Conservation (phyloP, 805 yeast genomes). For the Hanseniaspora jakobsenii region DNA sequence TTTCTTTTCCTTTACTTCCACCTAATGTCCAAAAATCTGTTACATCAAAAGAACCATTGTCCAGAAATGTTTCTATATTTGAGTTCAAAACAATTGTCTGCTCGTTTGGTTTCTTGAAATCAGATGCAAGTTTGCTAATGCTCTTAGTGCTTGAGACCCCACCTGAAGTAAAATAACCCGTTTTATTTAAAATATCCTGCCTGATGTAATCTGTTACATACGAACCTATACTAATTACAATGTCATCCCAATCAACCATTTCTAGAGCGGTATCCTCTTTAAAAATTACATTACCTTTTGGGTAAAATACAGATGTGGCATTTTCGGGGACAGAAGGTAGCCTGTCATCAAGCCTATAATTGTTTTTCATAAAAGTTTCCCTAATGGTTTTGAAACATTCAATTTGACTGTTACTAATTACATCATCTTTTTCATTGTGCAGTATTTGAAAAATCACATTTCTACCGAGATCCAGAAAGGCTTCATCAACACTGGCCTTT, state of each 20-base stretch:
- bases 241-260: conserved; percentile 68
- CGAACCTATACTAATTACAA: conserved; percentile 56
- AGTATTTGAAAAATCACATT: conserved; percentile 34
- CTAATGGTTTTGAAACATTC: conserved; percentile 15
- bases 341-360: conserved; percentile 20
- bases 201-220: conserved; percentile 45
- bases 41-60: conserved; percentile 40
- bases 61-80: conserved; percentile 42
- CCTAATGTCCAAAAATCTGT: conserved; percentile 84
- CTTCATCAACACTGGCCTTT: conserved; percentile 93
- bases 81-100: conserved; percentile 60
- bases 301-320: conserved; percentile 19
- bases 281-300: conserved; percentile 19
- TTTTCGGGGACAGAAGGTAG: conserved; percentile 20
- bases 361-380: conserved; percentile 21
- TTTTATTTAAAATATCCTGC: conserved; percentile 35
- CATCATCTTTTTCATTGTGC: neutral
- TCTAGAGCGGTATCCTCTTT: conserved; percentile 19
- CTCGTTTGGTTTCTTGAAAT: conserved; percentile 68
- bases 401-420: conserved; percentile 19
- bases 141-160: conserved; percentile 71
- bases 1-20: conserved; percentile 65
- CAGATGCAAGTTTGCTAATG: conserved; percentile 78
- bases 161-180: conserved; percentile 81
- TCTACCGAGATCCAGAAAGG: conserved; percentile 73